phyloP scores from a whole-genome alignment of 2,329 filamentous ascomycete species.

The Ophiocordyceps polyrhachis-furcata region DNA sequence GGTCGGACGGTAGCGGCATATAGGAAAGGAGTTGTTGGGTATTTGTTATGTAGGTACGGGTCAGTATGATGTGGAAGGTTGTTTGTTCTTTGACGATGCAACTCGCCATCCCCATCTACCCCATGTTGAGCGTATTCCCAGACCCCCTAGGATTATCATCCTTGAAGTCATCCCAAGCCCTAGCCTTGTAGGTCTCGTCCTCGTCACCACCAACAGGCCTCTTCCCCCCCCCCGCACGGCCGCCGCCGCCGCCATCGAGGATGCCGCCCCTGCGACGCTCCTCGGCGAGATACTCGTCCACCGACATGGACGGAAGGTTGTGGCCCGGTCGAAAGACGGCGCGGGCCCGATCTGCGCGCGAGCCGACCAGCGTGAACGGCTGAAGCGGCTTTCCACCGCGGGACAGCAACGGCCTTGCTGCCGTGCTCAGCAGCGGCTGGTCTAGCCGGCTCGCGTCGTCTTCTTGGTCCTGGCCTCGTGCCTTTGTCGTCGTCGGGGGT shows the following conservation, averaged over 20 bases:
- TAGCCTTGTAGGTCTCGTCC: constrained; percentile 90
- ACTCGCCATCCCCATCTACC: too few species aligned
- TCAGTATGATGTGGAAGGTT: neutral
- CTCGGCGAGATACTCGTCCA: constrained; percentile 93
- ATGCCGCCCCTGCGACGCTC: constrained; percentile 71
- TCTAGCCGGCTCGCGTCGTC: constrained; percentile 55
- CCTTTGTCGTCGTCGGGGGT: constrained; percentile 25
- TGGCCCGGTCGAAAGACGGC: constrained; percentile 84
- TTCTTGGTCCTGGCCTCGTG: neutral
- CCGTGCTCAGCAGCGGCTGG: constrained; percentile 21
- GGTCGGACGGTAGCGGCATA: too few species aligned
- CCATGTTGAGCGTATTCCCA: constrained; percentile 70
- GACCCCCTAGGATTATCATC: constrained; percentile 75
- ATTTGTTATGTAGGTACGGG: too few species aligned
- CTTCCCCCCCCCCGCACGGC: constrained; percentile 53
- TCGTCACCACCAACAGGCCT: constrained; percentile 21
- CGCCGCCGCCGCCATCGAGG: constrained; percentile 78
- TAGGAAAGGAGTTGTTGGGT: neutral
- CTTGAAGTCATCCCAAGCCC: constrained; percentile 86
- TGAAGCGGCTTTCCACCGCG: constrained; percentile 68
- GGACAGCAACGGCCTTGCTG: constrained; percentile 52
- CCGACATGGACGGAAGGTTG: constrained; percentile 90
- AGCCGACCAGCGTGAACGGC: constrained; percentile 73
- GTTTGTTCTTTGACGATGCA: too few species aligned
- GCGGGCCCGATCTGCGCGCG: constrained; percentile 53